Evolutionary conservation across 2,329 filamentous ascomycete species (phyloP), one percentile per base, ranked within the genome.

Genomic region (Aspergillus costaricaensis): DNA sequence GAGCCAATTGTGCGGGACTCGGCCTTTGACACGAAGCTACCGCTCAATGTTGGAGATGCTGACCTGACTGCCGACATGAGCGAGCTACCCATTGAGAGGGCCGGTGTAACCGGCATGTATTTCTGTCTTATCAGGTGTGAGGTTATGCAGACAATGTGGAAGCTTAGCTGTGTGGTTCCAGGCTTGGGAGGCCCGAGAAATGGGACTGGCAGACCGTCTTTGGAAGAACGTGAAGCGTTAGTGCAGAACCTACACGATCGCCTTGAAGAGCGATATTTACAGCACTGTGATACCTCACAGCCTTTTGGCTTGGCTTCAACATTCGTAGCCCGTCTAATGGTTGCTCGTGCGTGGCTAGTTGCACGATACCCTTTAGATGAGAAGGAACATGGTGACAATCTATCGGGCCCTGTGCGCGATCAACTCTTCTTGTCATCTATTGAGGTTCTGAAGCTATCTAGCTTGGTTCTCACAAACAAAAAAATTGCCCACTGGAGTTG

Each of bases 381-480:
- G 7, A 62, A 49, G 21, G 50, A 32, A 17, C 15, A 32, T 30
- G 47, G 47, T 25, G 47, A n/a, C 27, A 17, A 30, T 9, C 9
- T 49, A 61, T 50, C 19, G 19, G 23, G 23, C 14, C 23, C 39
- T 17, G 44, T 25, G 14, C 59, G 56, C 14, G 64, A 67, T n/a
- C 55, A 57, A 2, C 80, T 92, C 0, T 90, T 91, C 70, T 77
- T 86, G 32, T 87, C 86, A 0, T 86, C 88, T 1, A 81, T 92
- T 32, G 88, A 92, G 67, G 86, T 91, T 43, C 82, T 91, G 49
- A 88, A 92, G 72, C 85, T 89, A 68, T 85, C 85, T 12, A 78
- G 87, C 55, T 79, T 87, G 1, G 77, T 91, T 6, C 85, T 89
- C 66, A 86, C 82, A 0, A 87, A 90, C 67, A 77, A 80, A 19